phyloP scores from a whole-genome alignment of 352 stramenopile genomes.

The Elongisporangium senticosum region DNA sequence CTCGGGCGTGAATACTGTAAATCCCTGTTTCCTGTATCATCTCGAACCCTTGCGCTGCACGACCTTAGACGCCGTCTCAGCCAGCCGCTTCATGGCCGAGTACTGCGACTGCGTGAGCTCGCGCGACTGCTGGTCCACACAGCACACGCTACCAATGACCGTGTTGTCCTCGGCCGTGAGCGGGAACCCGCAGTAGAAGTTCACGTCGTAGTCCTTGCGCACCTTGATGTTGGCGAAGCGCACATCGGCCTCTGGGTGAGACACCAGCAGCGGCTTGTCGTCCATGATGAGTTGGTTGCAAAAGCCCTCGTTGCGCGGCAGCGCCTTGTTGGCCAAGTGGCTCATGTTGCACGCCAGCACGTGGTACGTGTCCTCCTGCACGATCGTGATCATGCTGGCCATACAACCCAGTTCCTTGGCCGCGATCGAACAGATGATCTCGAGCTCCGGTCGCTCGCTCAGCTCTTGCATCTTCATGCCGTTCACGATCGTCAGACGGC shows the following conservation, averaged over 20 bases:
- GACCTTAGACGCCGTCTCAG: conserved; percentile 45
- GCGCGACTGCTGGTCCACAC: conserved; percentile 38
- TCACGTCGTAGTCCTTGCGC: conserved; percentile 26
- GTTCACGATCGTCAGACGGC: conserved; percentile 41
- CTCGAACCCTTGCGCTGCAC: conserved; percentile 12
- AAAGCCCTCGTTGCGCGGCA: conserved; percentile 50
- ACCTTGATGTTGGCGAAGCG: conserved; percentile 48
- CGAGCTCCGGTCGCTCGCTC: conserved; percentile 51
- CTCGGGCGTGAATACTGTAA: no score
- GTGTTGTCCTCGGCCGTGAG: conserved; percentile 28
- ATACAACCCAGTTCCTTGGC: conserved; percentile 47
- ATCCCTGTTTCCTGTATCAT: no score
- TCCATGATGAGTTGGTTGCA: conserved; percentile 64
- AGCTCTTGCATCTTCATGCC: conserved; percentile 40
- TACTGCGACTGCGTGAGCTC: conserved; percentile 57
- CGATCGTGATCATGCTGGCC: conserved; percentile 55
- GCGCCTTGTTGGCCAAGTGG: conserved; percentile 17
- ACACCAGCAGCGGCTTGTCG: conserved; percentile 36
- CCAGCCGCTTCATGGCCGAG: conserved; percentile 38
- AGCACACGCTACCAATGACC: conserved; percentile 60
- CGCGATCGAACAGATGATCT: conserved; percentile 58
- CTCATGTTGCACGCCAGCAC: conserved; percentile 41
- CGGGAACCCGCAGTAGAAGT: conserved; percentile 64
- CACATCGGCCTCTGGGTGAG: conserved; percentile 34
- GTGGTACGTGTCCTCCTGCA: conserved; percentile 38